These are phyloP conservation scores for Takashimella koratensis DNA, from an alignment of 1,284 basidiomycete genomes.

Conservation along the genomic window DNA sequence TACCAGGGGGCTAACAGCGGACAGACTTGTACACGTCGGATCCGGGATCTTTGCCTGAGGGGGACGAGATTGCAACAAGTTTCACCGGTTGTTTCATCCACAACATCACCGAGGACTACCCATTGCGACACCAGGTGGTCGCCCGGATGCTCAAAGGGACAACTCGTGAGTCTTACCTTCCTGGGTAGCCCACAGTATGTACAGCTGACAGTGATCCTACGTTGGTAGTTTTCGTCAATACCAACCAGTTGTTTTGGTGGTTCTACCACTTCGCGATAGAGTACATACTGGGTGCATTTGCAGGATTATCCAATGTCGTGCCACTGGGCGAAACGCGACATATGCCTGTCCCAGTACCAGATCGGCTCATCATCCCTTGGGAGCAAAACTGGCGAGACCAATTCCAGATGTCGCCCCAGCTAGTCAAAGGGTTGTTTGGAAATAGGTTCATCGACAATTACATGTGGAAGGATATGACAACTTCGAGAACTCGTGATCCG, in stretches of 20 bases:
- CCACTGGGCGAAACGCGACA: not conserved
- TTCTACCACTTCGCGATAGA: not conserved
- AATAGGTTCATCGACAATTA: not conserved
- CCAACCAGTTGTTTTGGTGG: not conserved
- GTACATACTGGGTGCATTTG: not conserved
- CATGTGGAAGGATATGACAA: not conserved
- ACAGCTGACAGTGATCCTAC: not conserved
- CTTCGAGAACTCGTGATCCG: not conserved
- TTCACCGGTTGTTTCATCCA: too few species aligned
- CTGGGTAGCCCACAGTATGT: not conserved
- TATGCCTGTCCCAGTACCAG: not conserved
- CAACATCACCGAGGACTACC: not conserved
- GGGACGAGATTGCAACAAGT: too few species aligned
- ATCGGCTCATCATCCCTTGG: not conserved
- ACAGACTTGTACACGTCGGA: not conserved
- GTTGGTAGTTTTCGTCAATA: not conserved
- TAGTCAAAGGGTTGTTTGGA: not conserved
- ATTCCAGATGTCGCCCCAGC: not conserved
- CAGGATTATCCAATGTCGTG: not conserved
- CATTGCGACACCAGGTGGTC: not conserved
- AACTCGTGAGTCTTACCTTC: not conserved
- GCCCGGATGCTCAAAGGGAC: not conserved
- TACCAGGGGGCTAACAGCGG: not conserved
- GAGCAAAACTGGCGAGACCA: not conserved
- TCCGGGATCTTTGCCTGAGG: not conserved